Evolutionary conservation across 805 yeast species (phyloP).

Genomic region (Ogataea corticis): DNA sequence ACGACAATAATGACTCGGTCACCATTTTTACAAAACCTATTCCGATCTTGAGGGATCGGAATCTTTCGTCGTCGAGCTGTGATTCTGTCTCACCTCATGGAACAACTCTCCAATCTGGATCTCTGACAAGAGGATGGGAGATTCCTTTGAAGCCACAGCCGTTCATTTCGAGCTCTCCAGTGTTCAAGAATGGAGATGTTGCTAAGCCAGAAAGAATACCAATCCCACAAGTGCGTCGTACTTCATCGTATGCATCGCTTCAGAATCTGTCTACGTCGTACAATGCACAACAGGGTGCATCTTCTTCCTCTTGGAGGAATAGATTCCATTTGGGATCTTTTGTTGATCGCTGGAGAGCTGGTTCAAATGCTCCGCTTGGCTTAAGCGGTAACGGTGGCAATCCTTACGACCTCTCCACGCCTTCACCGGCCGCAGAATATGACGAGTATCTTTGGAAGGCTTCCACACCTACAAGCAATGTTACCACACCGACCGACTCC

Average conservation of each 20-base stretch:
- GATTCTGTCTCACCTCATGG: slow-evolving; percentile 16
- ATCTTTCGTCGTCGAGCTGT: slow-evolving; percentile 4
- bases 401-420: slow-evolving; percentile 16
- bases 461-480: slow-evolving; percentile 11
- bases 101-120: slow-evolving; percentile 15
- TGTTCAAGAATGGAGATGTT: slow-evolving; percentile 10
- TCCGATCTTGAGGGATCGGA: slow-evolving; percentile 20
- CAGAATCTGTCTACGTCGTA: slow-evolving; percentile 40
- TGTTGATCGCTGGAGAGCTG: slow-evolving; percentile 30
- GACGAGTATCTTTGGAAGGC: slow-evolving; percentile 32
- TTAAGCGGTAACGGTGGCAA: neutral
- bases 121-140: slow-evolving; percentile 44
- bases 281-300: slow-evolving; percentile 25
- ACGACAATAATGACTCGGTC: slow-evolving; percentile 1
- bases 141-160: slow-evolving; percentile 33
- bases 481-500: slow-evolving; percentile 9
- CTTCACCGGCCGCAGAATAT: slow-evolving; percentile 30
- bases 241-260: slow-evolving; percentile 37
- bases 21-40: slow-evolving; percentile 21
- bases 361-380: slow-evolving; percentile 5
- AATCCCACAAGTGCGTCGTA: slow-evolving; percentile 25
- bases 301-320: slow-evolving; percentile 32
- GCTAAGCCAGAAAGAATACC: slow-evolving; percentile 23
- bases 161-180: slow-evolving; percentile 24
- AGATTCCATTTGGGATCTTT: slow-evolving; percentile 29